Conservation (phyloP, 2,329 filamentous ascomycete genomes). For the Beauveria asiatica region DNA sequence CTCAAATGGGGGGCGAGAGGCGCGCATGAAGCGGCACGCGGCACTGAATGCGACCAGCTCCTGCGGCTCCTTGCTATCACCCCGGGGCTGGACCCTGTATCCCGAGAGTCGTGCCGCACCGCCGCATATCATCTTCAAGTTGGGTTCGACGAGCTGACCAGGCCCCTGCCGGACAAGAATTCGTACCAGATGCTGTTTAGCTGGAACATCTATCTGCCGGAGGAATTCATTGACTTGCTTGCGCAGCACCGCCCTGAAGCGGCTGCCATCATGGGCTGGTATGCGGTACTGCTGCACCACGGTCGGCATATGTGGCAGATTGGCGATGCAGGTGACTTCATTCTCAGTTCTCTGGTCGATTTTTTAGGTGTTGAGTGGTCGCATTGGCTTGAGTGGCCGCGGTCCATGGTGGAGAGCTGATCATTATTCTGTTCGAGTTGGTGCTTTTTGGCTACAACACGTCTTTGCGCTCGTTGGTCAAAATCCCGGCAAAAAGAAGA, state of each 20-base stretch:
- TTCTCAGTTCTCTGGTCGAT: background rate
- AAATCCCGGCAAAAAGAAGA: no score
- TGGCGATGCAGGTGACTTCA: background rate
- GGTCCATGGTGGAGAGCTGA: background rate
- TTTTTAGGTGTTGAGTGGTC: background rate
- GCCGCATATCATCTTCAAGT: background rate
- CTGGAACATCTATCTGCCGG: background rate
- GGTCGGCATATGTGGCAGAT: constrained; percentile 4
- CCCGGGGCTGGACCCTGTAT: background rate
- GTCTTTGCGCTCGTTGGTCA: no score
- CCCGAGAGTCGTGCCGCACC: background rate
- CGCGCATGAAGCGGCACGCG: background rate
- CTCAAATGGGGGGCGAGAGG: background rate
- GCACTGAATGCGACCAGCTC: background rate
- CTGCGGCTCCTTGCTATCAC: background rate
- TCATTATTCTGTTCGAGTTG: no score
- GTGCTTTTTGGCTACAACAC: no score
- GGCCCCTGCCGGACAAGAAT: background rate
- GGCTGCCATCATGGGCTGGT: background rate
- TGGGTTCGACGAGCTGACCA: background rate
- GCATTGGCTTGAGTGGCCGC: constrained; percentile 1
- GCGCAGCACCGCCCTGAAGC: background rate
- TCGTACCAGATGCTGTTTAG: background rate
- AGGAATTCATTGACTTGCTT: background rate
- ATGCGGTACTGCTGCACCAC: constrained; percentile 1